phyloP scores from a whole-genome alignment of 2,329 filamentous ascomycete genomes.

The Scopulariopsis brevicaulis region DNA sequence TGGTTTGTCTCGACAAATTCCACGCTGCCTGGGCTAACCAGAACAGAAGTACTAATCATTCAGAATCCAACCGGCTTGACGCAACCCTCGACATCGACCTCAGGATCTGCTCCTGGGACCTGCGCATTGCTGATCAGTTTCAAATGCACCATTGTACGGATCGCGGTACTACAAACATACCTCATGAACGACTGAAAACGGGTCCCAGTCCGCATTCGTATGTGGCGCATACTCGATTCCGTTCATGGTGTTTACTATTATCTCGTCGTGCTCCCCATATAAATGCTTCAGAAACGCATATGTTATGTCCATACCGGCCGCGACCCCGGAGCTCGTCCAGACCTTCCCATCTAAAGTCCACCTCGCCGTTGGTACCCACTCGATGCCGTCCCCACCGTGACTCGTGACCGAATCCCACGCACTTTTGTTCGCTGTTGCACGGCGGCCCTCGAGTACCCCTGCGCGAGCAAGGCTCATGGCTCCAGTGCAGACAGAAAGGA shows the following conservation, averaged over 20 bases:
- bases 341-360: slow-evolving; percentile 51
- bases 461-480: slow-evolving; percentile 38
- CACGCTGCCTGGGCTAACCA: too few relatives aligned
- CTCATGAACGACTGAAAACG: slow-evolving; percentile 12
- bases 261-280: background rate
- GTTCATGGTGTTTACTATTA: slow-evolving; percentile 6
- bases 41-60: too few relatives aligned
- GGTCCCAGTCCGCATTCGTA: slow-evolving; percentile 11
- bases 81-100: background rate
- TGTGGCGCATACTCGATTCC: slow-evolving; percentile 12
- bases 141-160: background rate
- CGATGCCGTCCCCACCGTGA: slow-evolving; percentile 26
- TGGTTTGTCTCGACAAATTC: too few relatives aligned
- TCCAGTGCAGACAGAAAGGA: slow-evolving; percentile 55
- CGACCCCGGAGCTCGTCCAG: slow-evolving; percentile 50
- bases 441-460: slow-evolving; percentile 42
- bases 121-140: background rate
- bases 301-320: slow-evolving; percentile 26
- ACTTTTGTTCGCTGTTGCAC: slow-evolving; percentile 51
- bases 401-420: slow-evolving; percentile 19
- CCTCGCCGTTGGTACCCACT: slow-evolving; percentile 44
- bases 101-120: slow-evolving; percentile 2
- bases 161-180: slow-evolving; percentile 2
- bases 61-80: background rate
- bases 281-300: slow-evolving; percentile 14